A percentile compares a stretch with the other conserved stretches of the same genome.
Evolutionary conservation across 768 basidiomycete genomes (phyloP).

Genomic region (Suillus paluster): DNA sequence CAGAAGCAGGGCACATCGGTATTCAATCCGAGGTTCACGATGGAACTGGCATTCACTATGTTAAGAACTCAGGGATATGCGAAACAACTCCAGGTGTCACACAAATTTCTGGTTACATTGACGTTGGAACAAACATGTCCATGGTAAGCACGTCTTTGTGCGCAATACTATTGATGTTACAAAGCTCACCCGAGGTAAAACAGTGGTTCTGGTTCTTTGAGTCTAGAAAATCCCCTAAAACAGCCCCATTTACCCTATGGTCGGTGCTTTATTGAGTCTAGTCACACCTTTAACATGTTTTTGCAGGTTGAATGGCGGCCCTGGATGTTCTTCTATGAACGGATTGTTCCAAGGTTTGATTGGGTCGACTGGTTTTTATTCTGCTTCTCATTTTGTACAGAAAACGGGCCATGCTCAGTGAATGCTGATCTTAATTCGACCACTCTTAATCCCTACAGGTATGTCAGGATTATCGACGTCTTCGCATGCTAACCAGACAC

Average conservation of each 20-base stretch:
- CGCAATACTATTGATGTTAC: background rate
- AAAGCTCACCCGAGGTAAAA: background rate
- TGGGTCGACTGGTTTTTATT: background rate
- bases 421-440: slow-evolving; percentile 57
- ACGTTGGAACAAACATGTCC: slow-evolving; percentile 59
- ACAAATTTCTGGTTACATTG: slow-evolving; percentile 66
- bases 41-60: slow-evolving; percentile 47
- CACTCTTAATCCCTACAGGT: slow-evolving; percentile 66
- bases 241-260: slow-evolving; percentile 71
- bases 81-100: slow-evolving; percentile 65
- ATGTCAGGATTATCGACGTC: slow-evolving; percentile 4
- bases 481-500: slow-evolving; percentile 3
- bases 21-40: slow-evolving; percentile 23
- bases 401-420: slow-evolving; percentile 69
- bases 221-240: slow-evolving; percentile 58
- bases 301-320: slow-evolving; percentile 46
- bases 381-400: slow-evolving; percentile 32
- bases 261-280: slow-evolving; percentile 22
- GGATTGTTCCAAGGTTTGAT: slow-evolving; percentile 62
- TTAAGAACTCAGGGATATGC: slow-evolving; percentile 65
- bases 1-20: background rate
- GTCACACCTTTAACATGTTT: background rate
- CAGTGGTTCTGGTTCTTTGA: slow-evolving; percentile 83
- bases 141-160: slow-evolving; percentile 47
- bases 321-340: slow-evolving; percentile 52